Conservation (phyloP, 2,329 filamentous ascomycete species). For the Trichophyton simii region DNA sequence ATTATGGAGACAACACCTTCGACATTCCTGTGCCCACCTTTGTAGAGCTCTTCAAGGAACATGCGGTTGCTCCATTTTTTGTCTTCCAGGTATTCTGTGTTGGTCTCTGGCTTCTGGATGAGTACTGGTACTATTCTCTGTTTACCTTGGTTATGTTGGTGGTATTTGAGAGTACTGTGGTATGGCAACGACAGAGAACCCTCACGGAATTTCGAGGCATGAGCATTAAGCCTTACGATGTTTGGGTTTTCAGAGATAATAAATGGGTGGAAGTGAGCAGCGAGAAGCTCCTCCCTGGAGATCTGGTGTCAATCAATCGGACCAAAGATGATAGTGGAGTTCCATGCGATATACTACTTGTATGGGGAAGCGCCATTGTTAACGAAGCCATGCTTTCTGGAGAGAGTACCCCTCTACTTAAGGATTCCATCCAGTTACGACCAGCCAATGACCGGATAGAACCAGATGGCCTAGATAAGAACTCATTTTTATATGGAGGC, state of each 20-base stretch:
- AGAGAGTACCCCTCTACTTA: slow-evolving; percentile 90
- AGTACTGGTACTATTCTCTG: slow-evolving; percentile 99
- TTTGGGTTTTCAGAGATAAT: slow-evolving; percentile 77
- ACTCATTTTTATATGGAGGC: slow-evolving; percentile 88
- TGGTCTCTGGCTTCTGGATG: slow-evolving; percentile 94
- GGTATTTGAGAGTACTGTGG: slow-evolving; percentile 92
- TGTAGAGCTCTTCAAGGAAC: slow-evolving; percentile 90
- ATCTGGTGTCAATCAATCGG: slow-evolving; percentile 79
- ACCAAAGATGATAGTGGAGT: slow-evolving; percentile 97
- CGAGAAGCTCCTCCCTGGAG: slow-evolving; percentile 83
- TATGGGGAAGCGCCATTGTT: slow-evolving; percentile 92
- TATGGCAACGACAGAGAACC: slow-evolving; percentile 96
- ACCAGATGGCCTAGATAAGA: slow-evolving; percentile 87
- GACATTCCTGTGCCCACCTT: slow-evolving; percentile 97
- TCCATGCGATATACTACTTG: slow-evolving; percentile 89
- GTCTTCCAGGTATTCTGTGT: slow-evolving; percentile 99
- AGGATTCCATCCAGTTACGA: slow-evolving; percentile 87
- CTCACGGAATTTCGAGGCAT: slow-evolving; percentile 94
- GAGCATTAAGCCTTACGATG: slow-evolving; percentile 97
- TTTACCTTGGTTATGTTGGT: slow-evolving; percentile 99
- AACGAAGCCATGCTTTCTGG: slow-evolving; percentile 99
- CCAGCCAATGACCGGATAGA: slow-evolving; percentile 71
- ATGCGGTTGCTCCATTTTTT: slow-evolving; percentile 97
- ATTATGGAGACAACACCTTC: slow-evolving; percentile 93
- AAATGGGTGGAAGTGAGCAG: slow-evolving; percentile 83